Evolutionary conservation across 164 flowering plant genomes (phyloP), one percentile per base, ranked within the genome.

Genomic region (Litsea cubeba): DNA sequence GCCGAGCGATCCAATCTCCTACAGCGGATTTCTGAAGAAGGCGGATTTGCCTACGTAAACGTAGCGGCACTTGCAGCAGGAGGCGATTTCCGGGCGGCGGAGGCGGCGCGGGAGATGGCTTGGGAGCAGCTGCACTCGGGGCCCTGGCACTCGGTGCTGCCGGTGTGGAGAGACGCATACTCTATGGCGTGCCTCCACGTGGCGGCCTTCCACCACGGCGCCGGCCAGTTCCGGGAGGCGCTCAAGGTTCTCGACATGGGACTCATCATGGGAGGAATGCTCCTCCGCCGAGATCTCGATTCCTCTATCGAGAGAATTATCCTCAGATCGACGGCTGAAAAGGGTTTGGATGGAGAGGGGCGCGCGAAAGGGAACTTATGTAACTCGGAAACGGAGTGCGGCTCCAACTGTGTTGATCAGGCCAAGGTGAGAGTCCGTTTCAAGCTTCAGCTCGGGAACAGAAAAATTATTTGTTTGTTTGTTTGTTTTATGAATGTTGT

Each of bases 81-180:
- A 50, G 93, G 97, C 0, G 94, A 93, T 79, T 26, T 76, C 35
- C 74, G 87, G 6, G 95, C 97, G 54, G 97, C 99, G 54, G 99
- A 95, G 89, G 90, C 88, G 26, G 91, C 97, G 62, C 75, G 84
- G 3, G 99, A 95, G 81, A 91, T 94, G 94, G 98, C 97, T 25
- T 95, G 97, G 99, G 99, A 95, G 87, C 99, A 94, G 82, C 93
- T 95, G 14, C 99, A 94, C 81, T 90, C 92, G 0, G 97, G 99
- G 1, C 99, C 98, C 1, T 92, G 99, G 98, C 88, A 90, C 84
- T 88, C 95, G 0, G 95, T 94, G n/a, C 76, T 87, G 1, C 94
- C 95, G 0, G 83, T 88, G 1, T 95, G 97, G 98, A 84, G 98
- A 20, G 97, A 95, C 71, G 99, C 98, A 50, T 95, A 91, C 80